Evolutionary conservation across 176 grass and related monocot species (phyloP), one percentile per base, ranked within the genome.

Genomic region (Rhynchospora breviuscula): DNA sequence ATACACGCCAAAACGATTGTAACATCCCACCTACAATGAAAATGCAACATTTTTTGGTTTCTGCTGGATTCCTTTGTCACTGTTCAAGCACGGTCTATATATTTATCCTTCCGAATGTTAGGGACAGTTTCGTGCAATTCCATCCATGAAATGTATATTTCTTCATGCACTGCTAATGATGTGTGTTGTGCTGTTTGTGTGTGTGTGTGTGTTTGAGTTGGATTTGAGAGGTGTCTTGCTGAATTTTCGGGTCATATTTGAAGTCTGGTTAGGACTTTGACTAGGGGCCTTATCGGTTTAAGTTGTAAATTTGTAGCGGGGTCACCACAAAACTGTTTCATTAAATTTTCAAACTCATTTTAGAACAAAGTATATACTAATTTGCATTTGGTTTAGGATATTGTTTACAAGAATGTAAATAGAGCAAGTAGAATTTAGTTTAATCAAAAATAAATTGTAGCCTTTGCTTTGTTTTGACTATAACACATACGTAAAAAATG

Each of bases 21-120:
- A 82, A 82, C 80, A 66, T 63, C 80, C 19, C 62, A 82, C 61
- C 80, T 82, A 35, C 62, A 67, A 14, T 51, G 62, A 82, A 54
- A 67, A 54, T 82, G 45, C 49, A 33, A 10, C 23, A 56, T 23
- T 57, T 54, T 78, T 56, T 8, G 1, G 72, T 77, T 17, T 77
- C 22, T 33, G 4, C 47, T 75, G 22, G 22, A 26, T 75, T 51
- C 19, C 71, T 52, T 52, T 4, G 31, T 40, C 64, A 52, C 21
- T 26, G 70, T 75, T 75, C 70, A 74, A 52, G 70, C 25, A 47
- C 1, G 10, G 4, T 71, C 40, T 23, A 25, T 13, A 12, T 2
- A 13, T 10, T 71, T 10, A 11, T 35, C 46, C 15, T 66, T 66
- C 25, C 10, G 8, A 26, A 66, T 12, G 63, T 66, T 31, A 66